Percentiles rank a stretch among this genome's conserved stretches.
phyloP scores from a whole-genome alignment of 805 yeast genomes.

The Scheffersomyces coipomensis region DNA sequence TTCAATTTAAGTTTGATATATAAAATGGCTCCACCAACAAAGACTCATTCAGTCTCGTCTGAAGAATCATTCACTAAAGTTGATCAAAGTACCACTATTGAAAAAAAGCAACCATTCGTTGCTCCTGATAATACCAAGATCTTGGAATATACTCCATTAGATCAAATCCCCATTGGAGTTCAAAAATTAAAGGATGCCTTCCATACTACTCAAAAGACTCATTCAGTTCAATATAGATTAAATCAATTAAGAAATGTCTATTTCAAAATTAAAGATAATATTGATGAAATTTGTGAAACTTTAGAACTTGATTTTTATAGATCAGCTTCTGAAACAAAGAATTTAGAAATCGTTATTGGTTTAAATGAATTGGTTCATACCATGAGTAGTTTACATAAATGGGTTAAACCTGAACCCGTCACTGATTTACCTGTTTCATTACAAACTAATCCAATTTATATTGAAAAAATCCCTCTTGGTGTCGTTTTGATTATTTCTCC shows the following conservation, averaged over 20 bases:
- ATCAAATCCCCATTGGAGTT: constrained; percentile 49
- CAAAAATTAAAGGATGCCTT: constrained; percentile 39
- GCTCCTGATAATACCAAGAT: constrained; percentile 6
- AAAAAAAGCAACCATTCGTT: not conserved
- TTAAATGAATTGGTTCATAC: constrained; percentile 57
- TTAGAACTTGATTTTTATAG: constrained; percentile 68
- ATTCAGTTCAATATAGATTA: constrained; percentile 53
- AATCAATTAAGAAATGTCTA: constrained; percentile 67
- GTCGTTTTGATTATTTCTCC: constrained; percentile 72
- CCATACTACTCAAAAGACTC: constrained; percentile 45
- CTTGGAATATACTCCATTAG: constrained; percentile 44
- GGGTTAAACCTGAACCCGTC: constrained; percentile 55
- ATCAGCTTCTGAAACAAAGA: constrained; percentile 56
- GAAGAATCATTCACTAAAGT: not conserved
- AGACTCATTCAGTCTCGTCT: not conserved
- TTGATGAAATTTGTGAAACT: constrained; percentile 54
- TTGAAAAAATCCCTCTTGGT: constrained; percentile 52
- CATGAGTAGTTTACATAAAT: constrained; percentile 56
- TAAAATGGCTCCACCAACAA: not conserved
- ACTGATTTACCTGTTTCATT: constrained; percentile 34
- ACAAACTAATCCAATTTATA: constrained; percentile 25
- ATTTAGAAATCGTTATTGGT: constrained; percentile 53
- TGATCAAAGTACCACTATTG: not conserved
- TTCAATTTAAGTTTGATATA: no score
- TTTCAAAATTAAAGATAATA: constrained; percentile 59